Conservation (phyloP, 169 alveolate species). For the Eimeria sp. region DNA sequence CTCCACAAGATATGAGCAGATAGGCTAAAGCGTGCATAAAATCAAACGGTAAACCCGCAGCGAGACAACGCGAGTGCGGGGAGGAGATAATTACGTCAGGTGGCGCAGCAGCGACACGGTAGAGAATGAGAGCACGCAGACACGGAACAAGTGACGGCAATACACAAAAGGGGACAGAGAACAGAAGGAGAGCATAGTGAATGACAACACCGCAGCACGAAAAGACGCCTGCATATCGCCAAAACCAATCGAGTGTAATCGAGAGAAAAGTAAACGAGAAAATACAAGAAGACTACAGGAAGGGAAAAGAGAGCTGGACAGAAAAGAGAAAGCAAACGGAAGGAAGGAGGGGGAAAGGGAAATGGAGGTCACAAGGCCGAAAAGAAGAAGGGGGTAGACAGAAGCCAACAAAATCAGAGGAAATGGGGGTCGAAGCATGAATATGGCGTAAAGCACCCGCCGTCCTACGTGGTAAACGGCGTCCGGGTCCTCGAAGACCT, state of each 20-base stretch:
- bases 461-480: conserved; percentile 49
- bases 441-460: background rate
- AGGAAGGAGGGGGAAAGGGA: background rate
- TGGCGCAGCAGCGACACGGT: background rate
- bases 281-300: too few species aligned
- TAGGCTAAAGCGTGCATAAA: too few species aligned
- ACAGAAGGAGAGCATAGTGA: background rate
- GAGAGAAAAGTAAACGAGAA: background rate
- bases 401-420: background rate
- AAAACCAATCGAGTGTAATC: background rate
- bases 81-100: too few species aligned
- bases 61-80: too few species aligned
- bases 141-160: background rate
- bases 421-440: background rate
- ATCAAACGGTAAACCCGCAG: too few species aligned
- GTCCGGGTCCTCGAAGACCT: conserved; percentile 92
- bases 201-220: background rate
- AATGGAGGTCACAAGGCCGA: background rate
- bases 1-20: too few species aligned
- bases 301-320: background rate
- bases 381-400: background rate
- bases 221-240: background rate
- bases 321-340: background rate
- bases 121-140: background rate
- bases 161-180: background rate